Evolutionary conservation across 805 yeast genomes (phyloP).

Genomic region (Wickerhamiella musiphila): DNA sequence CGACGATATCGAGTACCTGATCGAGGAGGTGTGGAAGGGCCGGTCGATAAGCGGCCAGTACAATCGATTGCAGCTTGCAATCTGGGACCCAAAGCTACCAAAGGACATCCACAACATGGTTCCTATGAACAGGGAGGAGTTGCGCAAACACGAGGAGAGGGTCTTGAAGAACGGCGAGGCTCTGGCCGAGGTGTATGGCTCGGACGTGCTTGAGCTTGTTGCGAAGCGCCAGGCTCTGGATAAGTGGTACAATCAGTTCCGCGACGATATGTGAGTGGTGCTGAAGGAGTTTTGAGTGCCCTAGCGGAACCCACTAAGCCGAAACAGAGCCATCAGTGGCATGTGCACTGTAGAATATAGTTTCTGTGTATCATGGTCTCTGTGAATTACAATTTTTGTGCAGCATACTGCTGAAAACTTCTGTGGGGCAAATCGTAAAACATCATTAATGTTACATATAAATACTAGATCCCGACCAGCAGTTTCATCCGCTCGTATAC

Average conservation of each 20-base stretch:
- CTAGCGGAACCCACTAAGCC: neutral
- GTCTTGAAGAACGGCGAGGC: slow-evolving; percentile 53
- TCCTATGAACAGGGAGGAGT: slow-evolving; percentile 78
- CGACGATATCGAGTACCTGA: slow-evolving; percentile 59
- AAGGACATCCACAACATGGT: slow-evolving; percentile 65
- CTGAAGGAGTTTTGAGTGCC: neutral
- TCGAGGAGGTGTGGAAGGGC: slow-evolving; percentile 88
- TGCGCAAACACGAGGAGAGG: slow-evolving; percentile 55
- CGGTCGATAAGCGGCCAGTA: slow-evolving; percentile 77
- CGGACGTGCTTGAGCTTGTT: slow-evolving; percentile 39
- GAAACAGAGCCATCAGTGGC: too few species aligned
- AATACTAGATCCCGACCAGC: slow-evolving; percentile 38
- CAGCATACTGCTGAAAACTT: too few species aligned
- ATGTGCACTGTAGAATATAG: too few species aligned
- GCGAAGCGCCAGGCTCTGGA: slow-evolving; percentile 56
- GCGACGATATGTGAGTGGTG: slow-evolving; percentile 16
- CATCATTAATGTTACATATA: neutral
- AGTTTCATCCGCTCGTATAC: slow-evolving; percentile 80
- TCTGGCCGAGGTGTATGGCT: slow-evolving; percentile 44
- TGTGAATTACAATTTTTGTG: too few species aligned
- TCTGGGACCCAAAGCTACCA: slow-evolving; percentile 63
- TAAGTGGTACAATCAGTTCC: slow-evolving; percentile 44
- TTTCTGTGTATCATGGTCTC: too few species aligned
- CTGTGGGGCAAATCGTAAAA: too few species aligned
- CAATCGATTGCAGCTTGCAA: slow-evolving; percentile 59